These are phyloP conservation scores for Pyrrhoderma lamaoense DNA, from an alignment of 1,284 basidiomycete species.

Conservation along the genomic window DNA sequence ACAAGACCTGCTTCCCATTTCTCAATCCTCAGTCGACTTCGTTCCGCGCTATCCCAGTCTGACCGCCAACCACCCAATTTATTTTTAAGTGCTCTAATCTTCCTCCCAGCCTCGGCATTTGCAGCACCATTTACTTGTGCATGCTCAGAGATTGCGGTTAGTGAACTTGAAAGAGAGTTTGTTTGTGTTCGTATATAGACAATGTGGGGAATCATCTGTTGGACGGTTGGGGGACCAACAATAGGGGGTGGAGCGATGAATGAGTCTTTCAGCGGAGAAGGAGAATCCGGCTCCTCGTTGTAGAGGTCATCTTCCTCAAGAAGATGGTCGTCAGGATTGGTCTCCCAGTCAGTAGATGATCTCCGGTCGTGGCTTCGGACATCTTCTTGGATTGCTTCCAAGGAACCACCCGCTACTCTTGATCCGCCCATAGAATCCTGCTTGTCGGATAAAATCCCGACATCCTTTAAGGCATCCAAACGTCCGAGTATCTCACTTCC, in stretches of 20 bases:
- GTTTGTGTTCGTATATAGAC: constrained; percentile 65
- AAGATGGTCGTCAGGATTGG: constrained; percentile 14
- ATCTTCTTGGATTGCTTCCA: constrained; percentile 46
- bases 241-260: constrained; percentile 42
- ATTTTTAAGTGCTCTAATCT: constrained; percentile 75
- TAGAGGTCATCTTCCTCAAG: too few relatives aligned
- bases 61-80: constrained; percentile 68
- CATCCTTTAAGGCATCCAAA: constrained; percentile 52
- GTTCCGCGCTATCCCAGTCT: constrained; percentile 76
- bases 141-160: constrained; percentile 74
- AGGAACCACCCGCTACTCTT: constrained; percentile 19
- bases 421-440: constrained; percentile 13
- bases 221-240: constrained; percentile 44
- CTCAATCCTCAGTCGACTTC: constrained; percentile 64
- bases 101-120: constrained; percentile 73
- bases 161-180: constrained; percentile 61
- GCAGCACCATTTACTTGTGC: constrained; percentile 77
- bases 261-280: constrained; percentile 43
- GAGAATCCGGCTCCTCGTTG: constrained; percentile 24
- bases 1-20: constrained; percentile 61
- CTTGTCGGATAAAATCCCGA: constrained; percentile 41
- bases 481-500: constrained; percentile 65
- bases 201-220: constrained; percentile 52
- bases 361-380: constrained; percentile 24
- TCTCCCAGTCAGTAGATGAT: constrained; percentile 48